Base-by-base conservation (phyloP, 192 early-diverging fungal species). In the Thamnidium elegans region DNA sequence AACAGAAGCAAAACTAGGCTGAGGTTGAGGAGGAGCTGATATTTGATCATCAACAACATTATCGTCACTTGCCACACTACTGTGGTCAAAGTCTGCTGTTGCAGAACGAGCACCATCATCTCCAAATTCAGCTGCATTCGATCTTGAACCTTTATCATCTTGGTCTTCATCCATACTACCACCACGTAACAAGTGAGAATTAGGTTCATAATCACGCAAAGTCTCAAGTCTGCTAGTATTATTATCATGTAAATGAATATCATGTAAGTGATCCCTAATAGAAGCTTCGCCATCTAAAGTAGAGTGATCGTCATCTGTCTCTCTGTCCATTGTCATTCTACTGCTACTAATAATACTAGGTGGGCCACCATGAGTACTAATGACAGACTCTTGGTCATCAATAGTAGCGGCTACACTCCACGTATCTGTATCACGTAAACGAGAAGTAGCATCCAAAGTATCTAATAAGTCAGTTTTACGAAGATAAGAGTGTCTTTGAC, bases 321-420 rank as follows among this genome's bases (percentile, higher is more conserved):
- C 70, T 62, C 59, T 67, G 4, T 66, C 65, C n/a, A 61, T 4
- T 14, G 59, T 62, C 43, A 67, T 31, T 52, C 62, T 58, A 10
- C 65, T 60, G 36, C 66, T 63, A 19, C 59, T 67, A 17, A 55
- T 61, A 19, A 59, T 48, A 23, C 58, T 63, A 7, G 62, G 47
- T 32, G 54, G 61, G 0, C 66, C 66, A 15, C 74, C 74, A 42
- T 70, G 69, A 5, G 61, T 69, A 50, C 74, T 76, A 31, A 76
- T 55, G 7, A 76, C 70, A 1, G 69, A 71, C 21, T 76, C 70
- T 51, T 70, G 66, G 46, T 76, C 74, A 50, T 76, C 74, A 63
- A 76, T 61, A 11, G 74, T 76, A 7, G 74, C 74, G 7, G 74
- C 74, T 3, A 76, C 74, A 60, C 69, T 71, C 74, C 74, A 76